Conservation (phyloP, 2,329 filamentous ascomycete species). For the Ustulina deusta region DNA sequence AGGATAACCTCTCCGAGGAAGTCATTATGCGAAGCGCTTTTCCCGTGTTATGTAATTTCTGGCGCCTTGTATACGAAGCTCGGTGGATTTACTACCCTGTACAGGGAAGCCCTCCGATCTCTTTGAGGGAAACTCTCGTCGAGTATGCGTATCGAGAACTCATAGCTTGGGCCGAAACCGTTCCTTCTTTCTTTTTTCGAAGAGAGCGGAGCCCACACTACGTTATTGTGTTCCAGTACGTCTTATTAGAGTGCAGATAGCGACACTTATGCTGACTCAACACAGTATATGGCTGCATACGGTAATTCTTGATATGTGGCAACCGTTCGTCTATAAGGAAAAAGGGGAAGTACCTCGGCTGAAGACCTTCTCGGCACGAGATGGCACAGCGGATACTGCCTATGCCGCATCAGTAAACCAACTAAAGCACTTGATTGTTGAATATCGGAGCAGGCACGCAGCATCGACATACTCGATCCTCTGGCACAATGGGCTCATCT, state of each 20-base stretch:
- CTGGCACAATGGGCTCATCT: slow-evolving; percentile 57
- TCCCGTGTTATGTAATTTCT: slow-evolving; percentile 52
- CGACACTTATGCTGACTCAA: slow-evolving; percentile 3
- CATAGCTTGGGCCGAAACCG: slow-evolving; percentile 53
- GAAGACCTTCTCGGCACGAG: slow-evolving; percentile 50
- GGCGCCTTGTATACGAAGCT: slow-evolving; percentile 54
- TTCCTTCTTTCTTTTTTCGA: slow-evolving; percentile 48
- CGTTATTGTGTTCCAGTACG: slow-evolving; percentile 55
- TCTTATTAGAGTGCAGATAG: slow-evolving; percentile 9
- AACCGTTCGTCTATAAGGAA: slow-evolving; percentile 44
- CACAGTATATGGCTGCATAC: slow-evolving; percentile 57
- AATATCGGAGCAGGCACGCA: slow-evolving; percentile 51
- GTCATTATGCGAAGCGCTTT: slow-evolving; percentile 45
- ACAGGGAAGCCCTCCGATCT: slow-evolving; percentile 31
- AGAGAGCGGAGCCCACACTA: slow-evolving; percentile 50
- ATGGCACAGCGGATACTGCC: slow-evolving; percentile 49
- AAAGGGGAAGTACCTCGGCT: slow-evolving; percentile 29
- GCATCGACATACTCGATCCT: slow-evolving; percentile 54
- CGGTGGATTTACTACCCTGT: slow-evolving; percentile 48
- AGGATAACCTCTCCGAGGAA: neutral
- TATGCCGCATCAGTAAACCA: slow-evolving; percentile 54
- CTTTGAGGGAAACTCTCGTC: slow-evolving; percentile 46
- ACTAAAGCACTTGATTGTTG: slow-evolving; percentile 54
- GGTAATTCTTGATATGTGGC: slow-evolving; percentile 54
- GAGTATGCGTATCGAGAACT: slow-evolving; percentile 57